Base-by-base conservation (phyloP, 83 land plant species). In the Picea abies region DNA sequence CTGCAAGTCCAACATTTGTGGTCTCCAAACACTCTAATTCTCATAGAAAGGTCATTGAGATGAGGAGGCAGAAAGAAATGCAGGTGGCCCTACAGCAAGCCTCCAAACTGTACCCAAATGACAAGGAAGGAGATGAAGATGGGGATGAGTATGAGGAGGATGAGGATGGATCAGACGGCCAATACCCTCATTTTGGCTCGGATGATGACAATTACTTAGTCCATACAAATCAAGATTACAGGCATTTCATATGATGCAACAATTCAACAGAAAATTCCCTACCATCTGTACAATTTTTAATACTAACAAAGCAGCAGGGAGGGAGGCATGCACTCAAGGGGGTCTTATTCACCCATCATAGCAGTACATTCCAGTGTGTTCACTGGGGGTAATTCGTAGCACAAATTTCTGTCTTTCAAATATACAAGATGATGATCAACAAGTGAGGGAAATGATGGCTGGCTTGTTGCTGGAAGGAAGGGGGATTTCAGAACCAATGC, bases 1-100 rank as follows among this genome's bases (percentile, higher is more conserved):
- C 32, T 29, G 32, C 32, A 29, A 29, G 32, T 29, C 32, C 32
- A 29, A 29, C 32, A 29, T 29, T 29, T 29, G 32, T 29, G 32
- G 32, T 29, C 32, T 29, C 32, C 32, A 29, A 29, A 29, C 32
- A 29, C 32, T 29, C 32, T 29, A 29, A 29, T 29, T 29, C 32
- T 29, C 32, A 29, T 29, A 29, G 32, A 29, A 29, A 29, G 32
- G 32, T 29, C 41, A 58, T 78, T 58, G 64, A 78, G 64, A 78
- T 78, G 80, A 58, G 80, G 11, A 78, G 80, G 41, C 80, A 78
- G 64, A 78, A 78, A 41, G 80, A 78, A 35, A 2, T 60, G 64
- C 80, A 60, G 25, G 19, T 2, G 0, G 52, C 22, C 78, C 32
- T 19, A 44, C 41, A 17, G 41, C 49, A 29, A 1, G 22, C 58